Conservation (phyloP, 306 rosid species). For the Vachellia pachyceras region DNA sequence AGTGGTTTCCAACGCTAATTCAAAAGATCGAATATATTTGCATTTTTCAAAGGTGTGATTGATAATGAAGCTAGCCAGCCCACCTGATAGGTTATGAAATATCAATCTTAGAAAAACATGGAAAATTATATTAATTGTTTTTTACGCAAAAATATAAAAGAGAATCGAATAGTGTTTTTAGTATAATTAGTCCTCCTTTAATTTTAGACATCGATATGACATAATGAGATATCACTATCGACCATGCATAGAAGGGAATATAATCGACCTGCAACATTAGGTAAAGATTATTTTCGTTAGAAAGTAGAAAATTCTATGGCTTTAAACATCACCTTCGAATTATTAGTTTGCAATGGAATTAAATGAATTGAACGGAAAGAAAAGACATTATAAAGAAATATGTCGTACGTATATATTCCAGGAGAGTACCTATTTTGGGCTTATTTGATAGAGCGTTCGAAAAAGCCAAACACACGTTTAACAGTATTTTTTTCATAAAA, state of each 20-base stretch:
- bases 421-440: background rate
- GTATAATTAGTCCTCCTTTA: slow-evolving; percentile 15
- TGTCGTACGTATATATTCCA: slow-evolving; percentile 1
- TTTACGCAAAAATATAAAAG: background rate
- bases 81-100: background rate
- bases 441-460: no score
- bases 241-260: slow-evolving; percentile 47
- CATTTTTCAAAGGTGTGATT: slow-evolving; percentile 19
- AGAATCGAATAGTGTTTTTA: slow-evolving; percentile 41
- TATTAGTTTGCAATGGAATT: background rate
- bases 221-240: slow-evolving; percentile 31
- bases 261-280: slow-evolving; percentile 17
- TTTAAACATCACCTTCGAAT: slow-evolving; percentile 29
- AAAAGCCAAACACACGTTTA: no score
- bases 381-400: background rate
- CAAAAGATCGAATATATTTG: slow-evolving; percentile 42
- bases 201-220: slow-evolving; percentile 6
- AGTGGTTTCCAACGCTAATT: slow-evolving; percentile 21
- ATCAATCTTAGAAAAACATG: slow-evolving; percentile 15
- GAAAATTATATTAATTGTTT: background rate
- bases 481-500: no score
- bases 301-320: slow-evolving; percentile 29
- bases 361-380: background rate
- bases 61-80: background rate
- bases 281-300: slow-evolving; percentile 47